A percentile compares a stretch with the other conserved stretches of the same genome.
Conservation (phyloP, 2,329 filamentous ascomycete genomes). For the Aspergillus novoparasiticus region DNA sequence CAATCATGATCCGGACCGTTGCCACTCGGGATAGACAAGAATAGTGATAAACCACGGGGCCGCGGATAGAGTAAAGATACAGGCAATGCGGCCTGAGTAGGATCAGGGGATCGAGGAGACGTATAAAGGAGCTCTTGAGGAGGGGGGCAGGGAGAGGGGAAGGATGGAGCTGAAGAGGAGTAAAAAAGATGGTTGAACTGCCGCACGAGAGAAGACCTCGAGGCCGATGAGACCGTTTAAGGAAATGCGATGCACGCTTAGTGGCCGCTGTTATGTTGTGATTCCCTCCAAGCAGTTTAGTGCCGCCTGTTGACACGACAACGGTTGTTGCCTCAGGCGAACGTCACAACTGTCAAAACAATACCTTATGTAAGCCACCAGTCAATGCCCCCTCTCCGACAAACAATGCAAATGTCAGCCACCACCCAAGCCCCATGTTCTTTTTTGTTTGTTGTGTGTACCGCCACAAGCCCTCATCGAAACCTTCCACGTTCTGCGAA, state of each 20-base stretch:
- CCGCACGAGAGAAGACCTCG: slow-evolving; percentile 24
- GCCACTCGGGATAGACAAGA: slow-evolving; percentile 13
- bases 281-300: slow-evolving; percentile 35
- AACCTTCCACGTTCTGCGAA: neutral
- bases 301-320: slow-evolving; percentile 42
- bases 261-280: slow-evolving; percentile 45
- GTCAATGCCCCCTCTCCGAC: slow-evolving; percentile 1
- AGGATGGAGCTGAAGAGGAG: slow-evolving; percentile 18
- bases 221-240: slow-evolving; percentile 36
- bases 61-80: slow-evolving; percentile 29
- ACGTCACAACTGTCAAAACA: slow-evolving; percentile 14
- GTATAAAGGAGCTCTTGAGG: neutral
- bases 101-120: neutral
- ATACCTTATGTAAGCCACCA: slow-evolving; percentile 13
- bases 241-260: slow-evolving; percentile 38
- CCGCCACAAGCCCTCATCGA: neutral
- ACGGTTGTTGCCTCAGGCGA: slow-evolving; percentile 33
- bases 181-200: slow-evolving; percentile 15
- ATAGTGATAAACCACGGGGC: slow-evolving; percentile 13
- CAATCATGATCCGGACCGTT: slow-evolving; percentile 30
- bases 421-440: neutral
- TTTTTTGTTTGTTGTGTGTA: neutral
- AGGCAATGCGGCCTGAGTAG: slow-evolving; percentile 6
- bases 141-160: slow-evolving; percentile 2
- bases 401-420: slow-evolving; percentile 15